phyloP scores from a whole-genome alignment of 352 stramenopile genomes.

The Lagenidium giganteum region DNA sequence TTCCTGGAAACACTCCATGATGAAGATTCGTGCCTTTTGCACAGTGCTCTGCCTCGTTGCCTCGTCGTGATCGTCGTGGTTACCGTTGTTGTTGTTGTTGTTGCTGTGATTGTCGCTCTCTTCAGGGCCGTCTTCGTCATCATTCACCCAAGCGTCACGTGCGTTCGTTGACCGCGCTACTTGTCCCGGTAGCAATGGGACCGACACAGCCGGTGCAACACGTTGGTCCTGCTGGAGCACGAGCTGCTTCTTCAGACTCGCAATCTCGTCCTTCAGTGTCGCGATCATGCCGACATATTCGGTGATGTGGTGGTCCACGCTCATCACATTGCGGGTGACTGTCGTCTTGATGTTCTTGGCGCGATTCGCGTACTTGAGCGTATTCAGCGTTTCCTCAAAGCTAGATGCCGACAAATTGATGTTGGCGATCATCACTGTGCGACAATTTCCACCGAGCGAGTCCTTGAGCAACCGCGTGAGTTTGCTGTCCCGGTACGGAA shows the following conservation, averaged over 20 bases:
- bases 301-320: slow-evolving; percentile 72
- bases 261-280: slow-evolving; percentile 77
- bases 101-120: slow-evolving; percentile 6
- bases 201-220: neutral
- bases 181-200: no score
- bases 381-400: slow-evolving; percentile 91
- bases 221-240: slow-evolving; percentile 22
- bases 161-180: no score
- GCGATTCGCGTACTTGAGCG: slow-evolving; percentile 89
- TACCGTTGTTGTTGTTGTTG: slow-evolving; percentile 17
- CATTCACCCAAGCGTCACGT: no score
- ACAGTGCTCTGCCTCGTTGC: slow-evolving; percentile 2
- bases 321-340: slow-evolving; percentile 75
- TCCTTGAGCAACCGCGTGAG: slow-evolving; percentile 84
- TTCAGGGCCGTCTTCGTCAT: no score
- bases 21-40: slow-evolving; percentile 53
- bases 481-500: slow-evolving; percentile 87
- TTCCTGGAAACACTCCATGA: slow-evolving; percentile 85
- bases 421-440: slow-evolving; percentile 91
- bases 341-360: slow-evolving; percentile 92
- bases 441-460: slow-evolving; percentile 85
- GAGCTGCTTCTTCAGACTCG: slow-evolving; percentile 60
- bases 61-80: neutral
- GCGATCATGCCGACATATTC: slow-evolving; percentile 82
- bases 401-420: slow-evolving; percentile 63